A percentile compares a stretch with the other conserved stretches of the same genome.
Conservation (phyloP, 1,284 basidiomycete genomes). For the Cutaneotrichosporon sp. region DNA sequence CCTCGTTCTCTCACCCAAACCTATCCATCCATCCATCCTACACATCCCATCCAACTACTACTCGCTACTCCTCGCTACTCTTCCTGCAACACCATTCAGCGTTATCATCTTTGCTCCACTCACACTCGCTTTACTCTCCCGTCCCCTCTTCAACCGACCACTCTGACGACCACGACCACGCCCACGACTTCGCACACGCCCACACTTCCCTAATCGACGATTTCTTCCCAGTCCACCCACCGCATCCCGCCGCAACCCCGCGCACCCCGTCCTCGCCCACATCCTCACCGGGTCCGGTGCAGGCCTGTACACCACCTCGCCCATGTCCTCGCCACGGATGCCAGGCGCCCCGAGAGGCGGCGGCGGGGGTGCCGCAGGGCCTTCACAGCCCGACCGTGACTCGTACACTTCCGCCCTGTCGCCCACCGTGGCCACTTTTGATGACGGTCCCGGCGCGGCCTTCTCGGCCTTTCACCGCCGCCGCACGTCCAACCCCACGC, state of each 20-base stretch:
- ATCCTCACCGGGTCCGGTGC: neutral
- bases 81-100: too few species aligned
- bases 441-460: neutral
- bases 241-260: neutral
- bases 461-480: slow-evolving; percentile 2
- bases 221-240: neutral
- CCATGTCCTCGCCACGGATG: slow-evolving; percentile 3
- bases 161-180: neutral
- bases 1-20: too few species aligned
- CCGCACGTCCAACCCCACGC: neutral
- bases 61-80: too few species aligned
- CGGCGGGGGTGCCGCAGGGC: neutral
- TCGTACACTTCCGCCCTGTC: slow-evolving; percentile 3
- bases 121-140: too few species aligned
- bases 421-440: neutral
- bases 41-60: too few species aligned
- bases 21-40: too few species aligned
- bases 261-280: neutral
- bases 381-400: neutral
- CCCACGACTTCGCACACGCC: neutral
- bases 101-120: neutral
- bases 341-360: neutral
- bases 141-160: neutral
- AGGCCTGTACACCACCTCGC: neutral
- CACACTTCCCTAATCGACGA: too few species aligned